Percentiles rank a stretch among this genome's conserved stretches.
phyloP scores from a whole-genome alignment of 169 alveolate genomes.

The Babesia ovis region DNA sequence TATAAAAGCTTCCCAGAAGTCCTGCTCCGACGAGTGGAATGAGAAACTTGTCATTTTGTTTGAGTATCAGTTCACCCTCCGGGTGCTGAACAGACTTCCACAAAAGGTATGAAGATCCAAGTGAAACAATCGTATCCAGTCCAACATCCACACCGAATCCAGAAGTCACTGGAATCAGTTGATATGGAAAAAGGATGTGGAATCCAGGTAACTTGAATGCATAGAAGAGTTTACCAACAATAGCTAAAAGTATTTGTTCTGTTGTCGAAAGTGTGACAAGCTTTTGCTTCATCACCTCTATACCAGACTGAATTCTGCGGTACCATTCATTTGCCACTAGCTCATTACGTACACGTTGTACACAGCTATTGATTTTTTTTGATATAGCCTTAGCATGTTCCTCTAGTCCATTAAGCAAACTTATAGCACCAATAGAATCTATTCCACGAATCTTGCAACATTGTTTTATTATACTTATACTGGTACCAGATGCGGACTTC shows the following conservation, averaged over 20 bases:
- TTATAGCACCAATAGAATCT: background rate
- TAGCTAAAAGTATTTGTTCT: conserved; percentile 33
- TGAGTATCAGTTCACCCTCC: background rate
- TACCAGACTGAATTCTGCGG: background rate
- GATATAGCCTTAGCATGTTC: background rate
- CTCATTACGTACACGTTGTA: background rate
- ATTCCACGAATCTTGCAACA: background rate
- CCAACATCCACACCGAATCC: conserved; percentile 46
- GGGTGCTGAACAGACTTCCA: conserved; percentile 11
- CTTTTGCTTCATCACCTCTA: background rate
- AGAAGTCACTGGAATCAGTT: conserved; percentile 41
- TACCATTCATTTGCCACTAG: background rate
- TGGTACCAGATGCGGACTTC: background rate
- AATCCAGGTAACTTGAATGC: conserved; percentile 15
- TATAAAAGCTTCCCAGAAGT: conserved; percentile 29
- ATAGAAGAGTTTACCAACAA: conserved; percentile 15
- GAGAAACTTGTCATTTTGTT: background rate
- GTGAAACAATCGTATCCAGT: conserved; percentile 41
- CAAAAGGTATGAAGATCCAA: conserved; percentile 23
- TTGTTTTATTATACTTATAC: background rate
- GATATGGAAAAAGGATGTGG: conserved; percentile 48
- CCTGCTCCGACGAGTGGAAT: conserved; percentile 36
- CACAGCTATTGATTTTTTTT: background rate
- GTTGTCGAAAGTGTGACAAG: conserved; percentile 8
- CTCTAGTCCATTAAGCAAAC: background rate